A percentile compares a stretch with the other conserved stretches of the same genome.
Evolutionary conservation across 108 stramenopile species (phyloP).

Genomic region (Aureococcus anophagefferens): DNA sequence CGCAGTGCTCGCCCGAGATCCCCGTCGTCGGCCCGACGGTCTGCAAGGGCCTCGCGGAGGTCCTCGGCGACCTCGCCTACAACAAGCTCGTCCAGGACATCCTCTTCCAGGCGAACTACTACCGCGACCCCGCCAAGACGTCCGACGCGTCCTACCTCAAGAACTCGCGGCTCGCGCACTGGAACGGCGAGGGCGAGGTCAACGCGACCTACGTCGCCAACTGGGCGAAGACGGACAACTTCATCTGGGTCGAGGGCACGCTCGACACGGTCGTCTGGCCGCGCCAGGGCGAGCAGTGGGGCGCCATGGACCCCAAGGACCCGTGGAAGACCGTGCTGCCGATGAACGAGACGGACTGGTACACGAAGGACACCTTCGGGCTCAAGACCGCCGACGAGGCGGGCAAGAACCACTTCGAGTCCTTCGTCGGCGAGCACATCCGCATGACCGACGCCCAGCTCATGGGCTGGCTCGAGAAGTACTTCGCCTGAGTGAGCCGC

Average conservation of each 20-base stretch:
- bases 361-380: conserved; percentile 56
- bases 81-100: conserved; percentile 47
- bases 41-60: conserved; percentile 53
- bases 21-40: conserved; percentile 18
- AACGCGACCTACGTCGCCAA: conserved; percentile 41
- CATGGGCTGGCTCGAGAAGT: conserved; percentile 46
- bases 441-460: conserved; percentile 45
- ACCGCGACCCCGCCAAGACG: conserved; percentile 43
- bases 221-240: conserved; percentile 41
- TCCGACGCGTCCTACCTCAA: conserved; percentile 27
- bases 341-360: conserved; percentile 57
- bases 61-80: conserved; percentile 52
- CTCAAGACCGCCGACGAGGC: conserved; percentile 47
- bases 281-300: conserved; percentile 63
- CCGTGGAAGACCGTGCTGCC: conserved; percentile 41
- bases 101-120: conserved; percentile 61
- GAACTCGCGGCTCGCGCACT: conserved; percentile 52
- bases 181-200: conserved; percentile 54
- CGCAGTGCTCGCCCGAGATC: conserved; percentile 43
- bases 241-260: conserved; percentile 55
- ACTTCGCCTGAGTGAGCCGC: conserved; percentile 18
- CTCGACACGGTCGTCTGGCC: conserved; percentile 66
- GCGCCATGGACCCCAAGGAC: conserved; percentile 43
- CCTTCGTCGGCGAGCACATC: conserved; percentile 58
- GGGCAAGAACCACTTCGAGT: conserved; percentile 50